Base-by-base conservation (phyloP, 768 basidiomycete species). In the Boletus rubroflammeus region DNA sequence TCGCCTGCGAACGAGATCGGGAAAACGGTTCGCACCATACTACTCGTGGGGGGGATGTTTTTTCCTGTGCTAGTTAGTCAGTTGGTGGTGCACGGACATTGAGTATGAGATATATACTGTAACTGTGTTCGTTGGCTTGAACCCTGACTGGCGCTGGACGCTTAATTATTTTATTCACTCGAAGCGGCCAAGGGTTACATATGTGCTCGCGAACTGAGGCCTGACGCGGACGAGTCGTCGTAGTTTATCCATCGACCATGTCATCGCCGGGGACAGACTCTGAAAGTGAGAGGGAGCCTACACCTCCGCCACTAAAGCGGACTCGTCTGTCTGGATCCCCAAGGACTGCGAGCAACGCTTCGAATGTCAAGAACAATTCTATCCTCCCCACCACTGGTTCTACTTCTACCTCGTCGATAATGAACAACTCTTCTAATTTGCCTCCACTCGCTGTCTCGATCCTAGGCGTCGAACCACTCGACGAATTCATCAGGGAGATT, bases 401-500 rank as follows among this genome's bases (percentile, higher is more conserved):
- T 50, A 50, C 29, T 21, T 42, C 58, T 47, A 44, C 55, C 40
- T 31, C 59, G 29, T 55, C 68, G 29, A 53, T 43, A 31, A 70
- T 69, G 69, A 55, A 58, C 70, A 61, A 62, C 40, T 31, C 56
- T 36, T 50, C 66, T 29, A 59, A 55, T 48, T 66, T 87, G 17
- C 85, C 84, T 5, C 86, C 85, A 4, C 80, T 90, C 38, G 87
- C 87, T 2, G 76, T 86, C 39, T 90, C 88, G 15, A 91, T 95
- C 58, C 82, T 97, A 28, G 89, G 88, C 50, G 85, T 93, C 47
- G 93, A 95, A 66, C 93, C 93, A 2, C 75, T 92, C 29, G 94
- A 97, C 70, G 94, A 96, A 66, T 94, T 97, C 67, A 93, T 93
- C 68, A 84, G 84, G 67, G 90, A 93, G 67, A 80, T 97, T 52